A percentile compares a stretch with the other conserved stretches of the same genome.
These are phyloP conservation scores for Starmerella apis DNA, from an alignment of 805 yeast genomes.

Conservation along the genomic window DNA sequence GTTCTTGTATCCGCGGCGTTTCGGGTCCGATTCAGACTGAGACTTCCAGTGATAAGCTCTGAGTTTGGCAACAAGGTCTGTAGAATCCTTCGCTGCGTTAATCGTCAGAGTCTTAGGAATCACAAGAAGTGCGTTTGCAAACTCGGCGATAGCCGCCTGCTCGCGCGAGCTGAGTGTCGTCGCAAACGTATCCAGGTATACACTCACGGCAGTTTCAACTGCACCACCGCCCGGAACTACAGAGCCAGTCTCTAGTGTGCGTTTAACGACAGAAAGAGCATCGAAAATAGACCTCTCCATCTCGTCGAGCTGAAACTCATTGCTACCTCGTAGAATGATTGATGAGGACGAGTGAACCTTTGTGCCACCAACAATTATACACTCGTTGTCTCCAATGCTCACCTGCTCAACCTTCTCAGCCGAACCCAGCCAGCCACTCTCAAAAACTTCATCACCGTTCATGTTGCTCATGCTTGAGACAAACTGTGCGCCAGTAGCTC, in stretches of 20 bases:
- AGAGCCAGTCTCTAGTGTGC: constrained; percentile 86
- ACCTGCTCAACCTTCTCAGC: constrained; percentile 90
- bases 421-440: constrained; percentile 67
- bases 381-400: constrained; percentile 89
- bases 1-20: constrained; percentile 75
- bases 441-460: constrained; percentile 93
- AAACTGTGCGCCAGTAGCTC: constrained; percentile 95
- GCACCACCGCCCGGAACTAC: constrained; percentile 99
- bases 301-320: constrained; percentile 87
- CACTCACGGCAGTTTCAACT: constrained; percentile 93
- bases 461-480: constrained; percentile 78
- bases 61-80: constrained; percentile 87
- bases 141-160: constrained; percentile 95
- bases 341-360: constrained; percentile 86
- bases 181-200: constrained; percentile 91
- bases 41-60: constrained; percentile 95
- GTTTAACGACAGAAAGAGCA: constrained; percentile 84
- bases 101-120: constrained; percentile 96
- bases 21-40: constrained; percentile 72
- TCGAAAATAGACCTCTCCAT: constrained; percentile 97
- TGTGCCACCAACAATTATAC: constrained; percentile 83
- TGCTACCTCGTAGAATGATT: constrained; percentile 87
- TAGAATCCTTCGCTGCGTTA: constrained; percentile 94
- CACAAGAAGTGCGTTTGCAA: constrained; percentile 76
- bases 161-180: constrained; percentile 96